Evolutionary conservation across 1,284 basidiomycete genomes (phyloP).

Genomic region (Pseudozyma tsukubaensis): DNA sequence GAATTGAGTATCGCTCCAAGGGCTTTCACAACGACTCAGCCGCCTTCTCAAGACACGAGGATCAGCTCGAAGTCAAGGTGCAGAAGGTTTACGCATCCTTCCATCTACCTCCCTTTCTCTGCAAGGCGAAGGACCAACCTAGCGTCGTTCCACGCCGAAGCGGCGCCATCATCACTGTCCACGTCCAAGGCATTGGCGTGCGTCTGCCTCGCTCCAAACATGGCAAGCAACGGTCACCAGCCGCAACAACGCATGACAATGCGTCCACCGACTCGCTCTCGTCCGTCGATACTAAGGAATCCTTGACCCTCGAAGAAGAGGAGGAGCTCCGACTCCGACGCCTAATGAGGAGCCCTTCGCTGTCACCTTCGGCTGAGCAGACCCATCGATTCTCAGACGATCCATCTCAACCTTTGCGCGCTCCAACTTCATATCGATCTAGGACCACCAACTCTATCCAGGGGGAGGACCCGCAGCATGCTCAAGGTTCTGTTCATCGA

Average conservation of each 20-base stretch:
- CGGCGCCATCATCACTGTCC: constrained; percentile 49
- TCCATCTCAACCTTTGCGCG: not conserved
- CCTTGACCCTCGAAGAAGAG: constrained; percentile 26
- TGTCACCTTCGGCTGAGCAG: constrained; percentile 19
- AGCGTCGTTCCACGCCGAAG: constrained; percentile 20
- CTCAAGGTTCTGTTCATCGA: constrained; percentile 17
- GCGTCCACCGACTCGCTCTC: not conserved
- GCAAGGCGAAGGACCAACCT: constrained; percentile 14
- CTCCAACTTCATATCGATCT: not conserved
- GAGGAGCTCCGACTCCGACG: constrained; percentile 40
- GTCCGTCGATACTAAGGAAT: not conserved
- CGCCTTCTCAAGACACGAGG: constrained; percentile 27
- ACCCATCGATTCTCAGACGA: constrained; percentile 7
- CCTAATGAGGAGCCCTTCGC: constrained; percentile 44
- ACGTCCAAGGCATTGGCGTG: constrained; percentile 57
- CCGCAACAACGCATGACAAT: not conserved
- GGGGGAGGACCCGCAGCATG: not conserved
- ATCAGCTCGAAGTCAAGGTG: constrained; percentile 50
- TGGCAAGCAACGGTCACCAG: not conserved
- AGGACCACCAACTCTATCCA: not conserved
- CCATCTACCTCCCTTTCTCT: constrained; percentile 36
- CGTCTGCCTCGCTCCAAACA: constrained; percentile 37
- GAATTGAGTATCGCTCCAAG: constrained; percentile 59
- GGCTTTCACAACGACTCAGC: constrained; percentile 47
- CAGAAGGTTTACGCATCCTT: constrained; percentile 49